phyloP scores from a whole-genome alignment of 257 asterid genomes.

The Nicotiana attenuata region DNA sequence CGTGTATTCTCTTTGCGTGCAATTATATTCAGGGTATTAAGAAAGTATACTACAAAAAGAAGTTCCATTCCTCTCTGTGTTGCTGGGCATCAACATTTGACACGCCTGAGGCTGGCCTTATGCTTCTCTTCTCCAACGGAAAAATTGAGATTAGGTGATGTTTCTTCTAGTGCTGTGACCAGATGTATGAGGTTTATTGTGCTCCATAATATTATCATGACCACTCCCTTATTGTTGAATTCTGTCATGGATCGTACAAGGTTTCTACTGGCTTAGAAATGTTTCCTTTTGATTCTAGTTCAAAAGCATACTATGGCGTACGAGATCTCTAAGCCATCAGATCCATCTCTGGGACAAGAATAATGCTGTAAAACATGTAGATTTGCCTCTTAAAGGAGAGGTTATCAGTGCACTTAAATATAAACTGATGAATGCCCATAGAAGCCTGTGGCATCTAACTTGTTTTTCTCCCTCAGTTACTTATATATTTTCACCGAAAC shows the following conservation, averaged over 20 bases:
- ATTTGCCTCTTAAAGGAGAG: constrained; percentile 1
- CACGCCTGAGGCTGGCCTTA: constrained; percentile 50
- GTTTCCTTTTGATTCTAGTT: background rate
- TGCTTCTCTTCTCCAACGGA: constrained; percentile 74
- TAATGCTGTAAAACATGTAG: background rate
- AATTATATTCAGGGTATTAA: constrained; percentile 56
- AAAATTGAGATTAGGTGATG: constrained; percentile 75
- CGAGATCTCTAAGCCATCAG: background rate
- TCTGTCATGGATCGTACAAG: background rate
- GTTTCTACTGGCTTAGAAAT: background rate
- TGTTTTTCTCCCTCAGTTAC: background rate
- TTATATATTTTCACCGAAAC: background rate
- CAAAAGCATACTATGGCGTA: background rate
- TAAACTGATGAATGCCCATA: background rate
- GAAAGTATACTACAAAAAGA: constrained; percentile 80
- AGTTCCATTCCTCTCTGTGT: constrained; percentile 63
- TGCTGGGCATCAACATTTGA: constrained; percentile 78
- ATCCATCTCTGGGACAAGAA: background rate
- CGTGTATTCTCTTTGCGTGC: constrained; percentile 8
- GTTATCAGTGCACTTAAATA: background rate
- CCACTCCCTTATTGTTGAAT: background rate
- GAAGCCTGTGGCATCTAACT: background rate
- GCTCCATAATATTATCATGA: background rate
- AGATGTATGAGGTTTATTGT: background rate
- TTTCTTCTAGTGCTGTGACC: constrained; percentile 7